Evolutionary conservation across 345 rosid genomes (phyloP), one percentile per base, ranked within the genome.

Genomic region (Populus nigra): DNA sequence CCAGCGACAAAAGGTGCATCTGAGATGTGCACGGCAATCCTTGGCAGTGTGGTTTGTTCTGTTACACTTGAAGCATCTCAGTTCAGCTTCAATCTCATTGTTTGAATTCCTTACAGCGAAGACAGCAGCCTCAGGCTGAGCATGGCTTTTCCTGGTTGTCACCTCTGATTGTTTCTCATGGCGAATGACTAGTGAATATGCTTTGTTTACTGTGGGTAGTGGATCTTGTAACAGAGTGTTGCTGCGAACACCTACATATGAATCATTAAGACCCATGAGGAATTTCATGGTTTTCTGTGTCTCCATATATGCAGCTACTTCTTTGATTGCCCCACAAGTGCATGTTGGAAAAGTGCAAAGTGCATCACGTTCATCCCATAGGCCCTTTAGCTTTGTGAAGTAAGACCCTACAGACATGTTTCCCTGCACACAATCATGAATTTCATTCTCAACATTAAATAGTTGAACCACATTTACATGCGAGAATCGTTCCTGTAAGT

Each of bases 401-500:
- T 63, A 25, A 65, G 69, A 38, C 1, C 69, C 17, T 27, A 65
- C 13, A 18, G 38, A 27, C 38, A 65, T 65, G 9, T 65, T 65
- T 38, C 11, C 69, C 5, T 65, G 22, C 13, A 27, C 29, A 18
- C 38, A 29, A 13, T 65, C 29, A 74, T 74, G 62, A 8, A 74
- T 74, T 13, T 8, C 63, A 29, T 74, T 10, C 45, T 74, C 43
- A 17, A 74, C 43, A 65, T 74, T 70, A n/a, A 74, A 74, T 23
- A 63, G 62, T 65, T 65, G 71, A 18, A 65, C 63, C 47, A 10
- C 45, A 8, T 75, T 75, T 11, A 45, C 66, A 39, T 45, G 7
- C 16, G n/a, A 73, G 39, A 35, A 62, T 5, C 25, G 22, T 5
- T 61, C 57, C 20, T 25, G 16, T 41, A 73, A 45, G 27, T 74